Percentiles rank a stretch among this genome's conserved stretches.
Conservation (phyloP, 441 rosid species). For the Euphorbia celastroides region DNA sequence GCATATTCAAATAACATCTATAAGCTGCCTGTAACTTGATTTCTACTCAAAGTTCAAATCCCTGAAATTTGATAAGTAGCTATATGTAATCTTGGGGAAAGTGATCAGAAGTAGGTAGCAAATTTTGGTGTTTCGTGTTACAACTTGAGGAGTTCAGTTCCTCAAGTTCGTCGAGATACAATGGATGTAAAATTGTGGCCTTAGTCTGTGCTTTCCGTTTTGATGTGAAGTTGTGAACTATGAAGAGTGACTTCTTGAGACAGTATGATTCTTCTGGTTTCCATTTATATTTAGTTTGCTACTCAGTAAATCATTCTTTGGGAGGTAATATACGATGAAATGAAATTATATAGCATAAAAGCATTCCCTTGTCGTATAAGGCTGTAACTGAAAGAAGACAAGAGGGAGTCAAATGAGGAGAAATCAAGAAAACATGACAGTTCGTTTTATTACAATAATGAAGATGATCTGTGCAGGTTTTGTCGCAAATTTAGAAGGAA, state of each 20-base stretch:
- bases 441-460: conserved; percentile 74
- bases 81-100: conserved; percentile 7
- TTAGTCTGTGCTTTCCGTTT: conserved; percentile 1
- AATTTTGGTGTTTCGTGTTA: conserved; percentile 8
- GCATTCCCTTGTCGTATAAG: conserved; percentile 4
- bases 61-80: background rate
- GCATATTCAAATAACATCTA: too few species aligned
- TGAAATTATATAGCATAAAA: conserved; percentile 3
- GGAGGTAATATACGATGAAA: conserved; percentile 4
- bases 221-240: background rate
- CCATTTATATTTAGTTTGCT: background rate
- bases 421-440: conserved; percentile 43
- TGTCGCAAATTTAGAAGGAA: conserved; percentile 60
- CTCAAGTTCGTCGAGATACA: background rate
- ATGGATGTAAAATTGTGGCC: background rate
- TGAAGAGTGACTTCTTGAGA: too few species aligned
- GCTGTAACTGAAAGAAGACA: conserved; percentile 32
- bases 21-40: conserved; percentile 1
- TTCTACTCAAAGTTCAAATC: conserved; percentile 7
- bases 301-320: background rate
- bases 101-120: background rate
- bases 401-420: conserved; percentile 33
- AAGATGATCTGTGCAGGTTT: conserved; percentile 97
- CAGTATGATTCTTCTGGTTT: background rate
- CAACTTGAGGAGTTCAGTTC: background rate